Evolutionary conservation across 805 yeast species (phyloP), one percentile per base, ranked within the genome.

Genomic region (Blastobotrys attinorum): DNA sequence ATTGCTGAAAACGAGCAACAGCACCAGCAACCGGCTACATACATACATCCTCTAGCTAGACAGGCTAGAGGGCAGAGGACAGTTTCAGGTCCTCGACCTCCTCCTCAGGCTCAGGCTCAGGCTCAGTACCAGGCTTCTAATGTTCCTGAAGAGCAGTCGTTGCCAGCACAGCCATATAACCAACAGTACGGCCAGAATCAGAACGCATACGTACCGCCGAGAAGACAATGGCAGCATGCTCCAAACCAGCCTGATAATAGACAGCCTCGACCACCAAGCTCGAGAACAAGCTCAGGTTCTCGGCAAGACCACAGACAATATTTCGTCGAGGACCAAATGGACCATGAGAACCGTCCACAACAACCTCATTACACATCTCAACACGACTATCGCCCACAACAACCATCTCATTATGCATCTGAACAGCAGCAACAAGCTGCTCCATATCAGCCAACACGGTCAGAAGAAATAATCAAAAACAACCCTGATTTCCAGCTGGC

Each of bases 401-500:
- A 39, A 22, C 32, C 43, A n/a, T 40, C 45, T 21, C 36, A 42
- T 8, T 25, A 53, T 3, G 45, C 39, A 17, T 47, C 54, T 13
- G 50, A 48, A 8, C 29, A 25, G 29, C 29, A 25, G 11, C n/a
- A n/a, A n/a, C n/a, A n/a, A n/a, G n/a, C n/a, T n/a, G n/a, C n/a
- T n/a, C 40, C 49, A 42, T 39, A 35, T 4, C 37, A 22, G 31
- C 40, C 33, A 40, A 37, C 25, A 45, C 15, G 48, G 39, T 37
- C 49, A 37, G 31, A 46, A 37, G 29, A 31, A 46, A 16, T 52
- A 46, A 10, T 52, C 6, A 39, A 49, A 20, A 47, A 39, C 43
- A 52, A 52, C 32, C 56, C 56, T 1, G 56, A 51, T 43, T 50
- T 51, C 42, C 46, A 44, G 38, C 15, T 46, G 22, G 40, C 39